A percentile compares a stretch with the other conserved stretches of the same genome.
Conservation (phyloP, 306 rosid species). For the Vicia villosa region DNA sequence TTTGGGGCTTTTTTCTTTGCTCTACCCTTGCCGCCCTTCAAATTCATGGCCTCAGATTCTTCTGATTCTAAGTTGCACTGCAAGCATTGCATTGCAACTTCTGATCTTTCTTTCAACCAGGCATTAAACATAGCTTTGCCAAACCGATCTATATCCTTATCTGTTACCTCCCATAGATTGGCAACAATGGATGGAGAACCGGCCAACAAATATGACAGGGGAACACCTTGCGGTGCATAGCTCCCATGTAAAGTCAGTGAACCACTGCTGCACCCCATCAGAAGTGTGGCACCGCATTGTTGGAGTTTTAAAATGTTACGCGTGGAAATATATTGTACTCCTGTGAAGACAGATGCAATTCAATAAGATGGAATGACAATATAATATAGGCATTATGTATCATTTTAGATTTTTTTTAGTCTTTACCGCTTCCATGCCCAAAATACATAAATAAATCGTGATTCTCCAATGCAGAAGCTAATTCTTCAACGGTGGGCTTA, state of each 20-base stretch:
- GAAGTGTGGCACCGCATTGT: conserved; percentile 79
- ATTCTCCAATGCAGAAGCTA: conserved; percentile 69
- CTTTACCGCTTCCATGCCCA: conserved; percentile 96
- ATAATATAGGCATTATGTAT: not conserved
- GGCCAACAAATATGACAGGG: conserved; percentile 77
- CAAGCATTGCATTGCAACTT: conserved; percentile 44
- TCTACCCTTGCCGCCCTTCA: conserved; percentile 60
- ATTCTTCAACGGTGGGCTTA: conserved; percentile 68
- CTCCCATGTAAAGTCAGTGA: conserved; percentile 69
- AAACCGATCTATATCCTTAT: conserved; percentile 82
- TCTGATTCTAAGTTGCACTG: conserved; percentile 53
- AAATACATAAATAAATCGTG: conserved; percentile 85
- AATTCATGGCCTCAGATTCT: conserved; percentile 67
- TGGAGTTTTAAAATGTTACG: conserved; percentile 73
- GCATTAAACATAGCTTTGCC: conserved; percentile 75
- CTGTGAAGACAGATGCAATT: conserved; percentile 47
- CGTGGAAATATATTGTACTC: conserved; percentile 76
- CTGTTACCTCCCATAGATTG: conserved; percentile 95
- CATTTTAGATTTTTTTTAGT: conserved; percentile 15
- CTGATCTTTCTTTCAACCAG: conserved; percentile 73
- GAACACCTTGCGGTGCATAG: conserved; percentile 78
- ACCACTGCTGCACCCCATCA: conserved; percentile 97
- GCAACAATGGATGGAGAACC: conserved; percentile 81
- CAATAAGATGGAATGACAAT: conserved; percentile 21
- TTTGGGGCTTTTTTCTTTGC: conserved; percentile 54